Evolutionary conservation across 148 eudicot genomes (phyloP).

Genomic region (Euryodendron excelsum): DNA sequence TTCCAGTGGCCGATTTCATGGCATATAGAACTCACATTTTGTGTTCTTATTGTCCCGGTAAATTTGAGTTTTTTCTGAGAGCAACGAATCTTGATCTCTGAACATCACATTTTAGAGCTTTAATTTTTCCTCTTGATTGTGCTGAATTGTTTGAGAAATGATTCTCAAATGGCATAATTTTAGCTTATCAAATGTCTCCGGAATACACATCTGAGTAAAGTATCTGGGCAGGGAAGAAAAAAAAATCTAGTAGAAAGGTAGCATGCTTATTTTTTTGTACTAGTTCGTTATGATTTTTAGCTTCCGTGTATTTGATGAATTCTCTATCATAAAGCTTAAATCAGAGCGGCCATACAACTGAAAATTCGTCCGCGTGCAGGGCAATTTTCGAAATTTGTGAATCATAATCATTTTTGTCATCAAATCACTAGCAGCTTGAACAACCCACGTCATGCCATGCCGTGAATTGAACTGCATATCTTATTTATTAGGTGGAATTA

Average conservation of each 20-base stretch:
- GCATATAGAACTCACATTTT: too few relatives aligned
- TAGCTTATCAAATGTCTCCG: not conserved
- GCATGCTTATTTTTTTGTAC: too few relatives aligned
- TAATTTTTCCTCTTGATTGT: not conserved
- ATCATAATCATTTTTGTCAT: not conserved
- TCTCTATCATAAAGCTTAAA: too few relatives aligned
- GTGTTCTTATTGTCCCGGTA: not conserved
- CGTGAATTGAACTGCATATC: not conserved
- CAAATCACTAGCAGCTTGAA: not conserved
- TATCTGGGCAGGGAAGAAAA: not conserved
- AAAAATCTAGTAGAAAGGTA: too few relatives aligned
- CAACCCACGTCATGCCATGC: not conserved
- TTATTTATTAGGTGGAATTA: not conserved
- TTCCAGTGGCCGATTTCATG: not conserved
- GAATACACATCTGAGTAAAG: not conserved
- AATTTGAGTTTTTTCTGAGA: not conserved
- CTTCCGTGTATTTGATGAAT: too few relatives aligned
- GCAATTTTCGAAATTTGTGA: not conserved
- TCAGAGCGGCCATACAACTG: too few relatives aligned
- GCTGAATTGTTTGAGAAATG: not conserved
- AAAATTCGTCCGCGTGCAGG: too few relatives aligned
- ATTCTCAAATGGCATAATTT: not conserved
- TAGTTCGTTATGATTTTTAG: too few relatives aligned
- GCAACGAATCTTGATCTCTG: not conserved
- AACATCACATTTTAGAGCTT: not conserved